Conservation (phyloP, 2,329 filamentous ascomycete species). For the Colletotrichum sidae region DNA sequence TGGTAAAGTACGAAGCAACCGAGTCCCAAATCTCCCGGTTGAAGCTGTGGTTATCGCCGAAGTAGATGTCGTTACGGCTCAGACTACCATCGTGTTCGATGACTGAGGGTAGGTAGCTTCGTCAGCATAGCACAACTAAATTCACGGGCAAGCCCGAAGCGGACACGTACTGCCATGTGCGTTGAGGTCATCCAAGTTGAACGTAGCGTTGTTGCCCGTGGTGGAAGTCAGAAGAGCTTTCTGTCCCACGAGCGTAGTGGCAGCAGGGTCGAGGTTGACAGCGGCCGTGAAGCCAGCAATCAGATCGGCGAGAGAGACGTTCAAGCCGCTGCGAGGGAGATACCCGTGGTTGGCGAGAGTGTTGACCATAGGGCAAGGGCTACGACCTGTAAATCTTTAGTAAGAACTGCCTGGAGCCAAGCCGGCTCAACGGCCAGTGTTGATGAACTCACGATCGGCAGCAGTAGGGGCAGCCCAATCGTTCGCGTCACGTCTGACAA, state of each 20-base stretch:
- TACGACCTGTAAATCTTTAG: slow-evolving; percentile 28
- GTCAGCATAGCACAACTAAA: background rate
- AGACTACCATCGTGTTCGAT: slow-evolving; percentile 50
- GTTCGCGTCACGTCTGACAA: slow-evolving; percentile 14
- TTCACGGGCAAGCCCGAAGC: background rate
- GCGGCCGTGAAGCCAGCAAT: slow-evolving; percentile 37
- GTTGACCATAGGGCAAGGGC: slow-evolving; percentile 43
- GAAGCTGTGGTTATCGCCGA: slow-evolving; percentile 47
- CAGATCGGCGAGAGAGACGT: slow-evolving; percentile 35
- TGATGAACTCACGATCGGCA: slow-evolving; percentile 20
- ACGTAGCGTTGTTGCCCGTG: slow-evolving; percentile 43
- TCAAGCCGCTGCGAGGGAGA: slow-evolving; percentile 37
- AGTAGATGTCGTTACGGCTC: slow-evolving; percentile 44
- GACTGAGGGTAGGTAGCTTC: slow-evolving; percentile 35
- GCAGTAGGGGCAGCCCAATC: slow-evolving; percentile 31
- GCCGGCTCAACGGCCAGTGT: background rate
- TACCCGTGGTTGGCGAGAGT: slow-evolving; percentile 42
- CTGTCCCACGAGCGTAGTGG: slow-evolving; percentile 35
- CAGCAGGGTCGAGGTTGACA: slow-evolving; percentile 37
- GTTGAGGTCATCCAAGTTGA: slow-evolving; percentile 45
- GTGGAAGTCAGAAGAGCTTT: slow-evolving; percentile 41
- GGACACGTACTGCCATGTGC: slow-evolving; percentile 39
- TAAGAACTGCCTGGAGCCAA: background rate
- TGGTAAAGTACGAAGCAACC: slow-evolving; percentile 39
- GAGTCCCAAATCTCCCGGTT: slow-evolving; percentile 42